Base-by-base conservation (phyloP, 1,139 yeast genomes). In the Hansenula sp. region DNA sequence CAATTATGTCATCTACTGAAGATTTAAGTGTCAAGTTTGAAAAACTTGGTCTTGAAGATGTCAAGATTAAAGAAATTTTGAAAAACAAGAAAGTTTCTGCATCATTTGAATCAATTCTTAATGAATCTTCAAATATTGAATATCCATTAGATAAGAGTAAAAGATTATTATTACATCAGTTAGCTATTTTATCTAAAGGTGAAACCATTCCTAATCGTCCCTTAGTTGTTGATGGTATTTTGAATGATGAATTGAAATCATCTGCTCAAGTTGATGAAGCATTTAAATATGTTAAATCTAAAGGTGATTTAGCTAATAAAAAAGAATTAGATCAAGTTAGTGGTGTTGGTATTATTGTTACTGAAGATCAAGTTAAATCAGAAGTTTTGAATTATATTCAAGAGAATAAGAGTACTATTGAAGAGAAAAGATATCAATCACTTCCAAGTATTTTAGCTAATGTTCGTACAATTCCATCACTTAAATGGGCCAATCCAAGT, bases 401-500 rank as follows among this genome's bases (percentile, higher is more conserved):
- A 18, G 68, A 64, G 5, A 73, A 84, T 60, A 74, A 74, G 54
- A 72, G 66, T 1, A 82, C 74, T 24, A 77, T 92, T 47, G 70
- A 68, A 46, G 65, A 71, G n/a, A 77, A 83, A 60, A 75, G 98
- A 59, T 92, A 92, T 64, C 75, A 82, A 52, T 63, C 76, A 34
- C 82, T 89, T 40, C 92, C 97, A 19, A 73, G 78, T 26, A 69
- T 87, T 14, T 72, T 92, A 64, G 90, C 89, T 12, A 82, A 79
- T 40, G 78, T 86, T 44, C 88, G 87, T 70, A 75, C 73, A 50
- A 59, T 88, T 41, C 81, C 89, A 3, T 75, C 69, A 22, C 73
- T 92, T 62, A 88, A 86, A 64, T 92, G 97, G 96, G 98, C 97
- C 11, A 76, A 85, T 41, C 95, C 97, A 31, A 77, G 79, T 38